Evolutionary conservation across 2,329 filamentous ascomycete genomes (phyloP), one percentile per base, ranked within the genome.

Genomic region (Botrytis squamosa): DNA sequence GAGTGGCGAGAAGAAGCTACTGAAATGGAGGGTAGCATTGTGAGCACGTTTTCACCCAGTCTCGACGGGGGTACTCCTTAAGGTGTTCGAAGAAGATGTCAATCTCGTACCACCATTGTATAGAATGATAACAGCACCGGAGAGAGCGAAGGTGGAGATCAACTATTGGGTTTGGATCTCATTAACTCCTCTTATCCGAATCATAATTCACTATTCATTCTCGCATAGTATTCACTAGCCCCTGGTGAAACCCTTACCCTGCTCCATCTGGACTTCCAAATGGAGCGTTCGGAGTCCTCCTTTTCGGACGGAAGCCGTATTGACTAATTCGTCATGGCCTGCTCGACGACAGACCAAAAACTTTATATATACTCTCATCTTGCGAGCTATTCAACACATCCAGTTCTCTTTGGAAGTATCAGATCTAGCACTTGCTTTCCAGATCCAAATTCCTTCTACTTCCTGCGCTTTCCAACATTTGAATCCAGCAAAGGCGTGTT

Each of bases 301-400:
- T n/a, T 29, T 49, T 66, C 16, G 33, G 64, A 18, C 16, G 25
- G 29, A 29, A n/a, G 18, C 5, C 5, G 52, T 29, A 29, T 64
- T 6, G 25, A 44, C 38, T 49, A 16, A 4, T 66, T 49, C 20
- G 20, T 36, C 44, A 67, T 67, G 46, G 18, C 7, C 44, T 67
- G 12, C 6, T 38, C 20, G 33, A 52, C 10, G 8, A 40, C 14
- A 38, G 44, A 20, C 14, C 18, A 9, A n/a, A 55, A 55, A 29
- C 2, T n/a, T 55, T 67, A 67, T 67, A 67, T 67, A 55, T 67
- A 67, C 36, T 40, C 46, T 16, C 36, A 67, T 67, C 12, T 29
- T 36, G 5, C 16, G 33, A 6, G 22, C 22, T 52, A 52, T 40
- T n/a, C 49, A 16, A 29, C 33, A 38, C 44, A 67, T 67, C 44